These are phyloP conservation scores for Plasmodium gonderi DNA, from an alignment of 169 alveolate species.

Conservation along the genomic window DNA sequence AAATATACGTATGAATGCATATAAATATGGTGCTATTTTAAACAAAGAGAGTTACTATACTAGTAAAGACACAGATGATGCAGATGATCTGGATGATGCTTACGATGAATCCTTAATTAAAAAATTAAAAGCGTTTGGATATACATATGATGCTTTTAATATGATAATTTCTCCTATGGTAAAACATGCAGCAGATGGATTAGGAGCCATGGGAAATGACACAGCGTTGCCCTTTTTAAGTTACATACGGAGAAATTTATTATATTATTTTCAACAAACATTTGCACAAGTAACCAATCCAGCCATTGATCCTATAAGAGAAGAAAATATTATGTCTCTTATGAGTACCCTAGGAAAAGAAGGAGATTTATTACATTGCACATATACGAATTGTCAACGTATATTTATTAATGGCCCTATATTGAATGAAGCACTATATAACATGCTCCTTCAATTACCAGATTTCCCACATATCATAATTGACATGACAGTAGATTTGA, in stretches of 20 bases:
- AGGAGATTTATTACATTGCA: conserved; percentile 70
- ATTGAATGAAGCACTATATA: conserved; percentile 60
- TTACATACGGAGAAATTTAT: conserved; percentile 75
- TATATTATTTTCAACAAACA: conserved; percentile 83
- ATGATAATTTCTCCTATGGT: conserved; percentile 74
- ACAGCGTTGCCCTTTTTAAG: conserved; percentile 78
- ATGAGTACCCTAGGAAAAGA: conserved; percentile 84
- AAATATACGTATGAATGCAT: conserved; percentile 74
- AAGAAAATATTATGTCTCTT: conserved; percentile 82
- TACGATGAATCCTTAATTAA: conserved; percentile 65
- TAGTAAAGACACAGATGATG: neutral
- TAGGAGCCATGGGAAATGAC: conserved; percentile 77
- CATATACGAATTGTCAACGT: conserved; percentile 51
- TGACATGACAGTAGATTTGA: conserved; percentile 65
- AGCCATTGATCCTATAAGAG: conserved; percentile 86
- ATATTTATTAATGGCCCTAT: conserved; percentile 75
- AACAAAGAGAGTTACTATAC: conserved; percentile 26
- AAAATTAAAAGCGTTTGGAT: conserved; percentile 76
- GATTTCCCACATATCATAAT: conserved; percentile 65
- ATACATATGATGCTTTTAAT: conserved; percentile 76
- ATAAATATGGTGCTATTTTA: conserved; percentile 53
- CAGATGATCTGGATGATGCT: conserved; percentile 15
- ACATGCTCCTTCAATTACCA: conserved; percentile 55
- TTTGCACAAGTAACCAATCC: conserved; percentile 86
- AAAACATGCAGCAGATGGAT: conserved; percentile 74